Base-by-base conservation (phyloP, 2,329 filamentous ascomycete genomes). In the Fusarium siculi region DNA sequence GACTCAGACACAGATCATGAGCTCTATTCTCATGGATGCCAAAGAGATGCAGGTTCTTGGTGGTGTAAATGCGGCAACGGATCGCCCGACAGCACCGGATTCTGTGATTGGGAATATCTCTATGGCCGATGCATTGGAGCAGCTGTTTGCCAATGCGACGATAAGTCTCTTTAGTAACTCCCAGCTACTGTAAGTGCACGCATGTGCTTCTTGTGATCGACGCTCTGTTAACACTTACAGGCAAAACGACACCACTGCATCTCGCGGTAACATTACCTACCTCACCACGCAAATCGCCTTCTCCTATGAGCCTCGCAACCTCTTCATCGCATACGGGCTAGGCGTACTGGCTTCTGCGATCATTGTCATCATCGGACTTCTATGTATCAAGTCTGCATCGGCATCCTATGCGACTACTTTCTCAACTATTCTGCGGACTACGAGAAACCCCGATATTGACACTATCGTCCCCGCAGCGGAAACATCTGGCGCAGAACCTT, bases 341-440 rank as follows among this genome's bases (percentile, higher is more conserved):
- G 55, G 68, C 0, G 0, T 50, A 2, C 1, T 65, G 0, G 19
- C 57, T 18, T 40, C 56, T 4, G 4, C 23, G 0, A 3, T 40
- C 0, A 18, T 71, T 0, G 56, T 61, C 15, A 14, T 43, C 0
- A 30, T 49, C 8, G 68, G 68, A 0, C 9, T 72, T 0, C 4
- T 68, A 1, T 72, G 68, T 8, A 72, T 72, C 0, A 56, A 46
- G 4, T 15, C 53, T 23, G n/a, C 55, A 1, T 61, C 58, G 0
- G 43, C 47, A 19, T 68, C 68, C 0, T 72, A 64, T 9, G 42
- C 21, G 8, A 37, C 32, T 4, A 61, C 55, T 0, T 72, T 72
- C 16, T 72, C 69, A 1, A 72, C 68, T 1, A 61, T 72, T 6
- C 1, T 72, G 4, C 67, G 58, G 0, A 72, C 69, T 12, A 71